phyloP scores from a whole-genome alignment of 495 filamentous ascomycete species.

The Chaetomium tenue region DNA sequence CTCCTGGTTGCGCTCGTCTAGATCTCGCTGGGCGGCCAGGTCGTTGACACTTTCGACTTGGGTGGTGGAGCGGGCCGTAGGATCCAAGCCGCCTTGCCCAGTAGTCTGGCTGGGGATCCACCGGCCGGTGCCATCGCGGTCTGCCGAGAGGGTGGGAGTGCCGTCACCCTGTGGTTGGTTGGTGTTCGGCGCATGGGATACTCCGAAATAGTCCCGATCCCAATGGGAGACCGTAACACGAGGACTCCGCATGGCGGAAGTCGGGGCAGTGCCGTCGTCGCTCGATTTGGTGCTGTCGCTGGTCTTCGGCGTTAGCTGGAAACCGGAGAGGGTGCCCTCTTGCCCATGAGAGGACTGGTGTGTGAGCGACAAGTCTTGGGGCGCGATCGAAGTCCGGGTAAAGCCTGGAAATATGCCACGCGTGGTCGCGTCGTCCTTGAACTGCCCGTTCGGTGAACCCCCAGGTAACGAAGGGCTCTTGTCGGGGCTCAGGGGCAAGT shows the following conservation, averaged over 20 bases:
- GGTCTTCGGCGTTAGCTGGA: conserved; percentile 50
- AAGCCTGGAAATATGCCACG: conserved; percentile 24
- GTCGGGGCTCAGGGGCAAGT: conserved; percentile 38
- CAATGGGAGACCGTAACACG: conserved; percentile 52
- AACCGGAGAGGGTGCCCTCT: conserved; percentile 30
- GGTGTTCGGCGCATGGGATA: conserved; percentile 33
- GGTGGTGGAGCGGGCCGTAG: conserved; percentile 38
- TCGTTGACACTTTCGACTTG: conserved; percentile 47
- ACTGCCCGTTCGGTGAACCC: conserved; percentile 31
- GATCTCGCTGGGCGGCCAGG: conserved; percentile 34
- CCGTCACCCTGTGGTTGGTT: conserved; percentile 20
- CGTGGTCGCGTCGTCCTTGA: conserved; percentile 9
- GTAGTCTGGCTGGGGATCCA: conserved; percentile 40
- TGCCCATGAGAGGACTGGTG: conserved; percentile 34
- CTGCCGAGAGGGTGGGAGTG: conserved; percentile 13
- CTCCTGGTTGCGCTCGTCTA: conserved; percentile 41
- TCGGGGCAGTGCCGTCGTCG: conserved; percentile 45
- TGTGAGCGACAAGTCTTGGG: conserved; percentile 27
- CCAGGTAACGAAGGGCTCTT: conserved; percentile 36
- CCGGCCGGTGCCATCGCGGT: conserved; percentile 39
- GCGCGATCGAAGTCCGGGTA: conserved; percentile 20
- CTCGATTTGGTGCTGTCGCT: conserved; percentile 49
- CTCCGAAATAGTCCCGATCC: conserved; percentile 38
- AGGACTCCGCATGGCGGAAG: conserved; percentile 46
- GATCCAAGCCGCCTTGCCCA: conserved; percentile 46